Base-by-base conservation (phyloP, 2,329 filamentous ascomycete species). In the Cladophialophora psammophila region DNA sequence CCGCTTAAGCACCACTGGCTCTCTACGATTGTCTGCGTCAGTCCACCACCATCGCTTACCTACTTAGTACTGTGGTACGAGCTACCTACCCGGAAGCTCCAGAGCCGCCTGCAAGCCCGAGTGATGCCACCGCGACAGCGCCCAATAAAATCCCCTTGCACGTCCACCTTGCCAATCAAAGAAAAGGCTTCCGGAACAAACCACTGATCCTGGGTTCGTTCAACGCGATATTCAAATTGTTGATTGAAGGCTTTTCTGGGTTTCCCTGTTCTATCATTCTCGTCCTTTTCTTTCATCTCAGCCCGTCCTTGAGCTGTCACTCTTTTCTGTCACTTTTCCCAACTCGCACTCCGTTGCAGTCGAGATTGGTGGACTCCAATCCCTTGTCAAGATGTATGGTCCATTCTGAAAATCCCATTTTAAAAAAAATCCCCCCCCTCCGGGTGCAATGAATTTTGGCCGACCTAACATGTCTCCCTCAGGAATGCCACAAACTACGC, bases 401-500 rank as follows among this genome's bases (percentile, higher is more conserved):
- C 20, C 2, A 35, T 32, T 9, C 9, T 8, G 12, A 52, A 62
- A 34, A 31, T 26, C 15, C 40, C 18, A 42, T 26, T 56, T 36
- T 31, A 57, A 59, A 65, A 40, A 20, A 38, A 36, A 35, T n/a
- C 34, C 32, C 32, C 34, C n/a, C 18, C 32, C 34, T 10, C 18
- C n/a, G 26, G 38, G 42, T 20, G 32, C 20, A 42, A 1, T 7
- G n/a, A 12, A 10, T 18, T 36, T 60, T 26, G 58, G 6, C 45
- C 20, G 18, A n/a, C 10, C 59, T 61, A 61, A 61, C 34, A 48
- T 34, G 35, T 31, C 34, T 61, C 35, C 9, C 13, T 13, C 70
- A 83, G 81, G 80, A 86, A 86, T 76, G 82, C 82, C 53, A 61
- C 59, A 32, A 79, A 78, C 60, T 77, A 79, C 32, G 70, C 80